Conservation (phyloP, 2,329 filamentous ascomycete genomes). For the Grosmannia penicillata region DNA sequence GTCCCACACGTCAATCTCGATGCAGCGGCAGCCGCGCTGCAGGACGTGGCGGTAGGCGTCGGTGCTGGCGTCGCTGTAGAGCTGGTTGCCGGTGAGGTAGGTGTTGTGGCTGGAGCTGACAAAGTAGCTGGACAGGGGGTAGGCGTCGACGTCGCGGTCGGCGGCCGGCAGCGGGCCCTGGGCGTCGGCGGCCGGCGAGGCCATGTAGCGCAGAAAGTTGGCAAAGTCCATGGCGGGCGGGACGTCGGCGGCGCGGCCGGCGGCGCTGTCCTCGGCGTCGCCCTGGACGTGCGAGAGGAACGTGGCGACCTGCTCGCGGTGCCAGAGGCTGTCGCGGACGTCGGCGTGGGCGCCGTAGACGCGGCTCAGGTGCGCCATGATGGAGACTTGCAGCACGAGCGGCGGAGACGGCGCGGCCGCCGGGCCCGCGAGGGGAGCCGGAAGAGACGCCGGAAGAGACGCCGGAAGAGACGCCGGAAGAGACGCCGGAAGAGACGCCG, state of each 20-base stretch:
- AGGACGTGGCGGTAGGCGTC: slow-evolving; percentile 78
- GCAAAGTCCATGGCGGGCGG: slow-evolving; percentile 28
- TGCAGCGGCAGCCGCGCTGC: slow-evolving; percentile 72
- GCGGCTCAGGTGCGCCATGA: slow-evolving; percentile 27
- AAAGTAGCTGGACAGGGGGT: slow-evolving; percentile 79
- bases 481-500: background rate
- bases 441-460: background rate
- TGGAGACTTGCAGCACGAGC: slow-evolving; percentile 19
- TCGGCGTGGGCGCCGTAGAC: slow-evolving; percentile 31
- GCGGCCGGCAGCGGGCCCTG: slow-evolving; percentile 21
- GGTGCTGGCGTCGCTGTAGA: slow-evolving; percentile 73
- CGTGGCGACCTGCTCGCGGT: slow-evolving; percentile 24
- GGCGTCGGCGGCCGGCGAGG: slow-evolving; percentile 29
- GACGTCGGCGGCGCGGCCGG: slow-evolving; percentile 12
- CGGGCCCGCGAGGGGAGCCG: background rate
- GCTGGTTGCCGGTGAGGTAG: slow-evolving; percentile 78
- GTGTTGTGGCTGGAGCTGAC: slow-evolving; percentile 94
- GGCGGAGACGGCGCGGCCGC: background rate
- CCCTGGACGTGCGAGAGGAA: slow-evolving; percentile 33
- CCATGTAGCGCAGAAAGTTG: slow-evolving; percentile 41
- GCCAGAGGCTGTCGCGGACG: slow-evolving; percentile 26
- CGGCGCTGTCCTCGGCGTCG: slow-evolving; percentile 17
- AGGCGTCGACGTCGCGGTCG: slow-evolving; percentile 44
- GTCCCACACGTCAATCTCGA: slow-evolving; percentile 94
- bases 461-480: background rate